These are phyloP conservation scores for Xylariaceae sp. DNA, from an alignment of 2,329 filamentous ascomycete species.

Conservation along the genomic window DNA sequence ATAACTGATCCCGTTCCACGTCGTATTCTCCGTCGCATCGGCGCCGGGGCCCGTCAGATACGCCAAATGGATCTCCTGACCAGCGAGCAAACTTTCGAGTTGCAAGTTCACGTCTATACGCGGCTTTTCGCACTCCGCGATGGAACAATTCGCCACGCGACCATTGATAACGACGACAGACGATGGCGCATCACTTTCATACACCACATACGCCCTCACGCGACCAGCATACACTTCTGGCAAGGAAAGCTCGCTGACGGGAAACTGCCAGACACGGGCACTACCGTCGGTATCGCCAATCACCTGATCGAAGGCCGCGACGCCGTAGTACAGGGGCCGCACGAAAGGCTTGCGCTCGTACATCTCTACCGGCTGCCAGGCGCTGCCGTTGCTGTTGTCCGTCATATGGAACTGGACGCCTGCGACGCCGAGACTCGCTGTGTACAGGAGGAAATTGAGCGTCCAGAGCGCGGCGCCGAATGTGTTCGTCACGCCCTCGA, in stretches of 20 bases:
- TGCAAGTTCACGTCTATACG: conserved; percentile 39
- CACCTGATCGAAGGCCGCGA: conserved; percentile 46
- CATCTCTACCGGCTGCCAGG: conserved; percentile 43
- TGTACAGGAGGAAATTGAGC: conserved; percentile 48
- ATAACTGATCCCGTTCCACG: conserved; percentile 45
- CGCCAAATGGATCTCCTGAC: conserved; percentile 41
- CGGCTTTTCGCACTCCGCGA: conserved; percentile 34
- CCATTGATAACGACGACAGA: conserved; percentile 44
- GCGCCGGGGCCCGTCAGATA: conserved; percentile 43
- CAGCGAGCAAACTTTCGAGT: conserved; percentile 34
- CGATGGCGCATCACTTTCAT: conserved; percentile 38
- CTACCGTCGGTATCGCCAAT: conserved; percentile 39
- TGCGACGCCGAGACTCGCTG: conserved; percentile 42
- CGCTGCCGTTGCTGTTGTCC: conserved; percentile 45
- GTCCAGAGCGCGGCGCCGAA: conserved; percentile 48
- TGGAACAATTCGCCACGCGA: conserved; percentile 38
- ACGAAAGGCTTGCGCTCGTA: conserved; percentile 39
- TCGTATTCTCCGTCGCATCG: conserved; percentile 38
- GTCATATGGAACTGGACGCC: conserved; percentile 51
- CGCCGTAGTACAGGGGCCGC: conserved; percentile 45
- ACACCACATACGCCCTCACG: conserved; percentile 41
- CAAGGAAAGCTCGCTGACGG: conserved; percentile 26
- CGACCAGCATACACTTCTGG: conserved; percentile 36
- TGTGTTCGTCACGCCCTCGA: conserved; percentile 41
- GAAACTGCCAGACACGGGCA: conserved; percentile 38